phyloP scores from a whole-genome alignment of 2,329 filamentous ascomycete genomes.

The Emmonsia crescens region DNA sequence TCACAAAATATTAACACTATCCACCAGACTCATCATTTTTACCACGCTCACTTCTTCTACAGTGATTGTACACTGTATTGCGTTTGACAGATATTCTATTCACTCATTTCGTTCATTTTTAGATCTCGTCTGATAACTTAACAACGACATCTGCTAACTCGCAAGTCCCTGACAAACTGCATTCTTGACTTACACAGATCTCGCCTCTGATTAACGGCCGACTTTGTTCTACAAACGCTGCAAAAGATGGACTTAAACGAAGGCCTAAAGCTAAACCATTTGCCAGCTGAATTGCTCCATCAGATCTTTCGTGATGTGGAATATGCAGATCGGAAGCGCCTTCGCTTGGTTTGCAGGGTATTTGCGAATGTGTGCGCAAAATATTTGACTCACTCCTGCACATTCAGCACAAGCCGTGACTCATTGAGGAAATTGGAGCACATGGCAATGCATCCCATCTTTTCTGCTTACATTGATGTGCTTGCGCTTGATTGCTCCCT shows the following conservation, averaged over 20 bases:
- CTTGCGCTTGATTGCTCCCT: conserved; percentile 3
- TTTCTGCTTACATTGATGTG: conserved; percentile 2
- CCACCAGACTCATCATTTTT: background rate
- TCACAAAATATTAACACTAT: background rate
- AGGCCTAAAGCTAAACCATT: background rate
- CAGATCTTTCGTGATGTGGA: background rate
- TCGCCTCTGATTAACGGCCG: background rate
- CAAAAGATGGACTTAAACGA: background rate
- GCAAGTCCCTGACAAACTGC: background rate
- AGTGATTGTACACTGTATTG: background rate
- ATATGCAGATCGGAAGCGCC: background rate
- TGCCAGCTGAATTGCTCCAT: background rate
- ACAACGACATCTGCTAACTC: background rate
- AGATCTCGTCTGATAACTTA: background rate
- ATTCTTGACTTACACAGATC: background rate
- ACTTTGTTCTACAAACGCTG: background rate
- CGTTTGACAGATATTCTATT: background rate
- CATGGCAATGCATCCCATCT: conserved; percentile 1
- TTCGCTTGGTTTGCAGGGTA: conserved; percentile 3
- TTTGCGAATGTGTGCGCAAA: conserved; percentile 3
- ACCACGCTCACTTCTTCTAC: background rate
- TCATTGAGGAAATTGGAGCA: conserved; percentile 1
- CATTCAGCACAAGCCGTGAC: background rate
- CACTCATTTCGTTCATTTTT: background rate
- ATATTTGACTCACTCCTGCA: conserved; percentile 1